Percentiles rank a stretch among this genome's conserved stretches.
Conservation (phyloP, 495 filamentous ascomycete species). For the Neurospora sp. region DNA sequence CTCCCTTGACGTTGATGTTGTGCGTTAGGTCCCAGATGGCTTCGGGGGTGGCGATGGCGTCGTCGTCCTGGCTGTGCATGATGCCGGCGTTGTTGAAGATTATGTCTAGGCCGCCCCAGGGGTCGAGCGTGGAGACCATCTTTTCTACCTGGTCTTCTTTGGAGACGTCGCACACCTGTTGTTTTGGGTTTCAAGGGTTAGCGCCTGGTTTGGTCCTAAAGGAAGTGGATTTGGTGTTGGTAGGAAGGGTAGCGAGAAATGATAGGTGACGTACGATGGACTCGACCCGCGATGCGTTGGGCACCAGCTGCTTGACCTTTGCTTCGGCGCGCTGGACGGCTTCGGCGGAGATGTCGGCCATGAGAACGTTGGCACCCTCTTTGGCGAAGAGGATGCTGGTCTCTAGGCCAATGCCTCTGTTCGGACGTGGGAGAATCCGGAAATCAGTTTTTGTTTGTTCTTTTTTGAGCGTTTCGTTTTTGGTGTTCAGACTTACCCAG, state of each 20-base stretch:
- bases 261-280: constrained; percentile 29
- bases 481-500: constrained; percentile 49
- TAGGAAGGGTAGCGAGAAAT: too few relatives aligned
- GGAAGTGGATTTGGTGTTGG: too few relatives aligned
- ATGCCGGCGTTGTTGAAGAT: constrained; percentile 99
- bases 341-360: constrained; percentile 71
- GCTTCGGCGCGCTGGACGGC: constrained; percentile 55
- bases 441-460: background rate
- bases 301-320: constrained; percentile 64
- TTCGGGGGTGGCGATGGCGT: constrained; percentile 78
- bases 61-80: constrained; percentile 84
- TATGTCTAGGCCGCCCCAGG: constrained; percentile 86
- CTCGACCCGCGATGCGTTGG: constrained; percentile 49
- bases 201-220: too few relatives aligned
- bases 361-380: constrained; percentile 78
- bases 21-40: constrained; percentile 94
- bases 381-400: constrained; percentile 84
- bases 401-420: constrained; percentile 90
- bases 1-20: constrained; percentile 94
- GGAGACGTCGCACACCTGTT: constrained; percentile 47
- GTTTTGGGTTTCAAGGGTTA: background rate
- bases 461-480: background rate
- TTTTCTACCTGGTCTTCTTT: constrained; percentile 67
- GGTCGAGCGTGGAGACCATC: constrained; percentile 61
- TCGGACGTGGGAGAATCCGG: background rate